These are phyloP conservation scores for Magnaporthiopsis poae DNA, from an alignment of 2,329 filamentous ascomycete species.

Conservation along the genomic window DNA sequence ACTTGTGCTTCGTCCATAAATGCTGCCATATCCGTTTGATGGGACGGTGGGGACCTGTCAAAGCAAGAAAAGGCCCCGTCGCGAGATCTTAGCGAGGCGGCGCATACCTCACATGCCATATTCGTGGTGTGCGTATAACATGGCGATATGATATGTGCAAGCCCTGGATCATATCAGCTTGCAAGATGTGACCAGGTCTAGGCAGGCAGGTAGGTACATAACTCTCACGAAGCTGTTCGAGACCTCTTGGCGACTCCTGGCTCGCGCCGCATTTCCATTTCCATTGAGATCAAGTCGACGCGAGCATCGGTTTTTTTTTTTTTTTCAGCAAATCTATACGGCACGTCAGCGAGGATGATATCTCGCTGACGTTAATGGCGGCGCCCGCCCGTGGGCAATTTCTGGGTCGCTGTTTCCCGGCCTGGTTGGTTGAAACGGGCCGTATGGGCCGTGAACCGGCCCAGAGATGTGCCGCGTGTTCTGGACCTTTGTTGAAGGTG, in stretches of 20 bases:
- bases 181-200: too few species aligned
- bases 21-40: not conserved
- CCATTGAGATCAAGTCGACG: not conserved
- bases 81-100: not conserved
- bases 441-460: not conserved
- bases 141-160: not conserved
- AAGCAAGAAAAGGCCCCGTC: not conserved
- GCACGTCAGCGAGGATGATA: not conserved
- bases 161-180: not conserved
- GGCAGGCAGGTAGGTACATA: too few species aligned
- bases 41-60: not conserved
- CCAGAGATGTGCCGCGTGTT: conserved; percentile 9
- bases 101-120: not conserved
- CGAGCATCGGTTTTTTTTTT: too few species aligned
- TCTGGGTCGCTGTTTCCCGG: not conserved
- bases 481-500: not conserved
- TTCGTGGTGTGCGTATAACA: not conserved
- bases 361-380: not conserved
- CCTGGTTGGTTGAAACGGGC: conserved; percentile 5
- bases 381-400: not conserved
- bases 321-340: not conserved
- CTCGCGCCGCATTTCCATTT: not conserved
- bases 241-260: not conserved
- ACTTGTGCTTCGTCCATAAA: not conserved
- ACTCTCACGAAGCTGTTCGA: not conserved